phyloP scores from a whole-genome alignment of 129 eudicot genomes.

The Oenanthe sinensis region DNA sequence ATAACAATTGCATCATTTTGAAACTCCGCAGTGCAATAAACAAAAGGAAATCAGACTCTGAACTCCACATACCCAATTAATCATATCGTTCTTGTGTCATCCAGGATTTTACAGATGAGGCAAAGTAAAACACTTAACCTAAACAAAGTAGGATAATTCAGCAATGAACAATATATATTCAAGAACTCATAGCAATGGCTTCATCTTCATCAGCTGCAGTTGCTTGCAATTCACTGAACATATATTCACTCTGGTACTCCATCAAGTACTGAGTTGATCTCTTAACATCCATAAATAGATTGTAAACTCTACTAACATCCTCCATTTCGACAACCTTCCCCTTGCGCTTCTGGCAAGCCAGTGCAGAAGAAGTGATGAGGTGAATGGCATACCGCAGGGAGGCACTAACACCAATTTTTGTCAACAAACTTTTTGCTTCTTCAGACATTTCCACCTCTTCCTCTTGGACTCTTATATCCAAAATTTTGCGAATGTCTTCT shows the following conservation, averaged over 20 bases:
- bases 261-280: constrained; percentile 84
- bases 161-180: constrained; percentile 8
- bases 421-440: constrained; percentile 69
- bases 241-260: constrained; percentile 82
- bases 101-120: not conserved
- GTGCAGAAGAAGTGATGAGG: constrained; percentile 62
- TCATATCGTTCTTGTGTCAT: not conserved
- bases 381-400: constrained; percentile 75
- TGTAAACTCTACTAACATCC: constrained; percentile 68
- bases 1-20: not conserved
- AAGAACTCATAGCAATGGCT: constrained; percentile 43
- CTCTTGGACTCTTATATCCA: constrained; percentile 78
- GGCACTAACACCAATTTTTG: constrained; percentile 79
- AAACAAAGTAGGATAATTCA: not conserved
- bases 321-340: constrained; percentile 83
- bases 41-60: not conserved
- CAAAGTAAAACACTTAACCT: not conserved
- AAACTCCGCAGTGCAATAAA: not conserved
- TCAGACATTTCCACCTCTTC: constrained; percentile 92
- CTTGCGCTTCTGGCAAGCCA: constrained; percentile 77
- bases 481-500: constrained; percentile 69
- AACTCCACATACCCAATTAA: not conserved
- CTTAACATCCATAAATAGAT: constrained; percentile 76
- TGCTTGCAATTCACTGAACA: constrained; percentile 57
- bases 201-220: constrained; percentile 49